Conservation (phyloP, 2,329 filamentous ascomycete species). For the Pseudogymnoascus sp. region DNA sequence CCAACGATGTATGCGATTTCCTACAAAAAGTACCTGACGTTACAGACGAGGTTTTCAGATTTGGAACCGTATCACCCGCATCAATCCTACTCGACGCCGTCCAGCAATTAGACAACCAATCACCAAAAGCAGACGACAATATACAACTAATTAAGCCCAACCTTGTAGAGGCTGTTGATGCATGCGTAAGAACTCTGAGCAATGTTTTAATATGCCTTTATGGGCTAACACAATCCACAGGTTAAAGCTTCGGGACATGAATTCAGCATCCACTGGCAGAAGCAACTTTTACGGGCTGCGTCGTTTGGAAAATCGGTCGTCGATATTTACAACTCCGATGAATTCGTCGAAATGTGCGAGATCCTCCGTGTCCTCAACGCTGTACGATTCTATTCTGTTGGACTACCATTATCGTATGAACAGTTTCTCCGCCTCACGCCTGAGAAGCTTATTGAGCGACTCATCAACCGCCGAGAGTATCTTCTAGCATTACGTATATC, state of each 20-base stretch:
- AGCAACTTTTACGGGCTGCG: conserved; percentile 88
- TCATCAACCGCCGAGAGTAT: conserved; percentile 87
- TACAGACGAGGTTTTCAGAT: conserved; percentile 80
- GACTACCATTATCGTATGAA: conserved; percentile 83
- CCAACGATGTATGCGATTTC: conserved; percentile 94
- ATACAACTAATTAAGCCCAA: conserved; percentile 87
- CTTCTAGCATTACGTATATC: conserved; percentile 82
- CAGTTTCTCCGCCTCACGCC: conserved; percentile 88
- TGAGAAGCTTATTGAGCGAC: conserved; percentile 74
- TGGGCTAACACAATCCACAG: conserved; percentile 20
- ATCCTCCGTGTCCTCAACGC: conserved; percentile 87
- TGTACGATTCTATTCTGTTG: conserved; percentile 83
- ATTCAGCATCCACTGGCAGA: conserved; percentile 86
- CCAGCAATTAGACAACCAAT: conserved; percentile 83
- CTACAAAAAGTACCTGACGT: conserved; percentile 86
- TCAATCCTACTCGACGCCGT: conserved; percentile 92
- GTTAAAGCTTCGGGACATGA: conserved; percentile 88
- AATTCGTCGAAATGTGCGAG: conserved; percentile 98
- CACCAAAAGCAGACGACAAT: conserved; percentile 94
- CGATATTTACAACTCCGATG: conserved; percentile 94
- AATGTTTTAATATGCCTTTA: background rate
- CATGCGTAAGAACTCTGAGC: conserved; percentile 46
- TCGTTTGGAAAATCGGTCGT: conserved; percentile 97
- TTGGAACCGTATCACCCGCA: conserved; percentile 80
- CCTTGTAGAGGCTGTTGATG: conserved; percentile 86